Evolutionary conservation across 1,284 basidiomycete species (phyloP), one percentile per base, ranked within the genome.

Genomic region (Gymnopus androsaceus): DNA sequence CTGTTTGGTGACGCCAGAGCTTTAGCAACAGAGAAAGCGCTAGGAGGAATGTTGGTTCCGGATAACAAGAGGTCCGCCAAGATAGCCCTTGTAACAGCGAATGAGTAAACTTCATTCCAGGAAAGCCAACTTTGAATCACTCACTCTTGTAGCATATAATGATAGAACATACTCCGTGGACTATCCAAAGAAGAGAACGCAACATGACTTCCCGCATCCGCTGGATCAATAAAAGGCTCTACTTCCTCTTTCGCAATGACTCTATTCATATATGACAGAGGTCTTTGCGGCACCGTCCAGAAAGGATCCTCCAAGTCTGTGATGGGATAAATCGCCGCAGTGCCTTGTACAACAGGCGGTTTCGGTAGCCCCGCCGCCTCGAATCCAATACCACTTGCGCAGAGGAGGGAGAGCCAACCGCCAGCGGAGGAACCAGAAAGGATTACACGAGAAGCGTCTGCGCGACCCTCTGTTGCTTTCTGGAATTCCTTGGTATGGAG

Each of bases 61-160:
- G 68, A 67, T n/a, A 74, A 61, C 1, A 75, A 62, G 0, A 75
- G 63, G 3, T 61, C 55, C 6, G 61, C 56, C 8, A 72, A 55
- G 12, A 73, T 66, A 8, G 57, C 69, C 37, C 72, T 71, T 47
- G 40, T 30, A 25, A 34, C 6, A 21, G 17, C 31, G 7, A 31
- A 46, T 31, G 3, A 38, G 38, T 28, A 27, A 36, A 25, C 15
- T 2, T 15, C 15, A 44, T 37, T 57, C 19, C 14, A 12, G 45
- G 5, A n/a, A n/a, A n/a, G n/a, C n/a, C 12, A 21, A 14, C 41
- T 17, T 42, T 21, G 7, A 37, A 55, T 19, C 1, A 63, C 70
- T 40, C 51, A 73, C 72, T 73, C 72, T 61, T 75, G 73, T 3
- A 75, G 63, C 72, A 75, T 75, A 54, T 72, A 75, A 47, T 61